Evolutionary conservation across 805 yeast genomes (phyloP).

Genomic region (Myxozyma vanderwaltii): DNA sequence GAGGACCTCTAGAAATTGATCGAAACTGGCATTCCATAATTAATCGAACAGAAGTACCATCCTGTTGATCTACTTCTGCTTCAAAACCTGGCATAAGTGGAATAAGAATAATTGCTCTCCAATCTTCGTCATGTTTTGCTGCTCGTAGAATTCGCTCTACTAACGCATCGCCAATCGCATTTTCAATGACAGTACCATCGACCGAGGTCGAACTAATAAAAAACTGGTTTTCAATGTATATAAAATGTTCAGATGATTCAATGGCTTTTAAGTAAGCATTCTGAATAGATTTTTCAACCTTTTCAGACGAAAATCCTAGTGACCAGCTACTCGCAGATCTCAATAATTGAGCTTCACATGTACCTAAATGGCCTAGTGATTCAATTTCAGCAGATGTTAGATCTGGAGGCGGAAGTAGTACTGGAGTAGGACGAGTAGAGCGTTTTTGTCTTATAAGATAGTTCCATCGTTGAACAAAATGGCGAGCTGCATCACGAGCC

Average conservation of each 20-base stretch:
- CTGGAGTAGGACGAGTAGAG: constrained; percentile 91
- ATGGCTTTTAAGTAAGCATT: constrained; percentile 88
- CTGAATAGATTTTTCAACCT: constrained; percentile 86
- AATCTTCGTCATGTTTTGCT: constrained; percentile 66
- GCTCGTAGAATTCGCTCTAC: constrained; percentile 96
- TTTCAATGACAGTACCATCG: constrained; percentile 80
- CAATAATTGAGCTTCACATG: constrained; percentile 87
- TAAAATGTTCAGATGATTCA: constrained; percentile 88
- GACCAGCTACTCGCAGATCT: constrained; percentile 96
- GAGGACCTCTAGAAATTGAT: constrained; percentile 86
- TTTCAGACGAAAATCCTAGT: constrained; percentile 64
- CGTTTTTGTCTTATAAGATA: constrained; percentile 87
- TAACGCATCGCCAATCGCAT: constrained; percentile 91
- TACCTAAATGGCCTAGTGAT: constrained; percentile 63
- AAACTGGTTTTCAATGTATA: constrained; percentile 94
- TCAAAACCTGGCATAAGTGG: constrained; percentile 98
- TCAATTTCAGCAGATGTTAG: constrained; percentile 70
- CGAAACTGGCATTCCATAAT: constrained; percentile 96
- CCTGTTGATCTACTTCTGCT: constrained; percentile 87
- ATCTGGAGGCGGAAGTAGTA: constrained; percentile 90
- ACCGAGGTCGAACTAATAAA: constrained; percentile 86
- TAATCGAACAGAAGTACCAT: constrained; percentile 91
- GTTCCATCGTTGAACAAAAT: constrained; percentile 97
- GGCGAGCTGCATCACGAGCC: constrained; percentile 89
- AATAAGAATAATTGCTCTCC: constrained; percentile 90